Evolutionary conservation across 2,329 filamentous ascomycete species (phyloP).

Genomic region (Endoconidiophora laricicola): DNA sequence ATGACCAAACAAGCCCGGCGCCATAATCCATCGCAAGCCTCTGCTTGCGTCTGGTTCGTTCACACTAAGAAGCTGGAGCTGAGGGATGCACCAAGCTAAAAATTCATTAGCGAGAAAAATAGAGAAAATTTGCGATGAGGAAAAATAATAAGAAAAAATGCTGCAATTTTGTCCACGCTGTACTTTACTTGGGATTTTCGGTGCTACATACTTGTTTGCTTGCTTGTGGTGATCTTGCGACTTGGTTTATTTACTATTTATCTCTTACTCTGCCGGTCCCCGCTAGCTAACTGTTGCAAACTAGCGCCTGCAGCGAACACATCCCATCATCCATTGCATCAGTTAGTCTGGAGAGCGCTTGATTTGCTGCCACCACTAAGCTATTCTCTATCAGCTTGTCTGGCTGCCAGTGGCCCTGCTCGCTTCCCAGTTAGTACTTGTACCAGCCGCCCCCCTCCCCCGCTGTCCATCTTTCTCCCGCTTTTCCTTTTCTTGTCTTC

Average conservation of each 20-base stretch:
- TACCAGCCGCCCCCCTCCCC: neutral
- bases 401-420: too few species aligned
- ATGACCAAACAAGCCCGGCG: too few species aligned
- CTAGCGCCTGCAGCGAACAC: slow-evolving; percentile 1
- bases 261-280: neutral
- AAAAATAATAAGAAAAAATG: neutral
- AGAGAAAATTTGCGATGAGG: neutral
- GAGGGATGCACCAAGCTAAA: neutral
- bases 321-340: neutral
- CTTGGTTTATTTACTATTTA: neutral
- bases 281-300: slow-evolving; percentile 1
- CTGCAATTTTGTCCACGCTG: neutral
- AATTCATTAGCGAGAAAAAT: neutral
- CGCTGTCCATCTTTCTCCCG: slow-evolving; percentile 1
- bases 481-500: slow-evolving; percentile 12
- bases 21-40: too few species aligned
- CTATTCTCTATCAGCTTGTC: too few species aligned
- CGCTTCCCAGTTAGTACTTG: neutral
- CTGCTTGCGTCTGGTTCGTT: too few species aligned
- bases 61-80: too few species aligned
- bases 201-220: too few species aligned
- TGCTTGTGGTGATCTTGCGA: neutral
- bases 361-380: neutral
- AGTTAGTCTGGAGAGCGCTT: neutral
- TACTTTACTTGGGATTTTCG: neutral